Percentiles rank a stretch among this genome's conserved stretches.
phyloP scores from a whole-genome alignment of 1,284 basidiomycete genomes.

The Phenoliferia sp. region DNA sequence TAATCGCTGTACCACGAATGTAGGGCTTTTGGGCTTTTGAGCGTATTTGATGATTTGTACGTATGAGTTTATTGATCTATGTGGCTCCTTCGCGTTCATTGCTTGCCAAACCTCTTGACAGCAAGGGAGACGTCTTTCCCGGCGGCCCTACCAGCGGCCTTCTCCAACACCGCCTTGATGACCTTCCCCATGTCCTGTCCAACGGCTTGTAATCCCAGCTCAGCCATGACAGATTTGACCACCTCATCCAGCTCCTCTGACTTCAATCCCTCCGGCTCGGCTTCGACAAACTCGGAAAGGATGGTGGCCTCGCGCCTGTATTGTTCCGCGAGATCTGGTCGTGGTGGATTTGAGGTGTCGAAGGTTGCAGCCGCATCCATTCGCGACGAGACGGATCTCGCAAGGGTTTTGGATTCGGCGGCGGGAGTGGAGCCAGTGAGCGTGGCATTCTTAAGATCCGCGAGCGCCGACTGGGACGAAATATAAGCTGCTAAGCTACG shows the following conservation, averaged over 20 bases:
- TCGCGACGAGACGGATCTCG: slow-evolving; percentile 4
- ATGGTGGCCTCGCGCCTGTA: slow-evolving; percentile 18
- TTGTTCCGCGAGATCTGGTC: slow-evolving; percentile 3
- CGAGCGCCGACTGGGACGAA: neutral
- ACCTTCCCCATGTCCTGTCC: slow-evolving; percentile 25
- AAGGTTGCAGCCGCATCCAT: slow-evolving; percentile 23
- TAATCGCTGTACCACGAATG: too few relatives aligned
- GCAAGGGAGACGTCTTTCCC: slow-evolving; percentile 24
- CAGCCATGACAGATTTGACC: slow-evolving; percentile 8
- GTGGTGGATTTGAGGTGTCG: slow-evolving; percentile 1
- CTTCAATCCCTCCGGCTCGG: slow-evolving; percentile 5
- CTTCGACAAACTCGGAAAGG: slow-evolving; percentile 19
- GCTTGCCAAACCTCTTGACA: slow-evolving; percentile 11
- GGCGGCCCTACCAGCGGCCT: slow-evolving; percentile 15
- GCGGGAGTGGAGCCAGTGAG: slow-evolving; percentile 15
- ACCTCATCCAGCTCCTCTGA: slow-evolving; percentile 8
- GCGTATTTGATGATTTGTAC: too few relatives aligned
- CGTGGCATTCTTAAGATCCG: slow-evolving; percentile 23
- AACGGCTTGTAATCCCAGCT: slow-evolving; percentile 2
- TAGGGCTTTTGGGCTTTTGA: too few relatives aligned
- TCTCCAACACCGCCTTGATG: slow-evolving; percentile 21
- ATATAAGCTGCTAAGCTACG: slow-evolving; percentile 9
- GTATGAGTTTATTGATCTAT: too few relatives aligned
- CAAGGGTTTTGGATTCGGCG: slow-evolving; percentile 18
- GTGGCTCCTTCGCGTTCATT: neutral